phyloP scores from a whole-genome alignment of 1,139 yeast genomes.

The Meyerozyma carpophila region DNA sequence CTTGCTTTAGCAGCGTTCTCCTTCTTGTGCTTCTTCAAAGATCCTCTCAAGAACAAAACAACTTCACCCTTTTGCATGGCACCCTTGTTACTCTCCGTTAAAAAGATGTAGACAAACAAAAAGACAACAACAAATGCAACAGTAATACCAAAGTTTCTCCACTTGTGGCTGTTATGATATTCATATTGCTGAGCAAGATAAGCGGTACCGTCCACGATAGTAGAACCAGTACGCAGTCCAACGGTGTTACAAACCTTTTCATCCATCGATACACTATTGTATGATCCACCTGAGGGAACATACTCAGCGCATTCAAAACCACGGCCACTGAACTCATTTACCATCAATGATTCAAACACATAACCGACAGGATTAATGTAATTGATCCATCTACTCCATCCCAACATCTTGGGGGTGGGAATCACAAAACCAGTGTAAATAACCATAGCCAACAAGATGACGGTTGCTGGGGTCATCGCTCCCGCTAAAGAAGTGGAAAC shows the following conservation, averaged over 20 bases:
- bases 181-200: conserved; percentile 44
- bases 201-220: conserved; percentile 50
- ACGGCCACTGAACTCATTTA: conserved; percentile 43
- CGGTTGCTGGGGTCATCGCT: conserved; percentile 71
- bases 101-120: conserved; percentile 47
- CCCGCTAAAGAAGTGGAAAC: conserved; percentile 53
- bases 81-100: conserved; percentile 66
- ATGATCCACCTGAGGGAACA: conserved; percentile 50
- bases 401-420: conserved; percentile 62
- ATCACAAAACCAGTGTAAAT: conserved; percentile 74
- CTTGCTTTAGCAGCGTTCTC: conserved; percentile 1
- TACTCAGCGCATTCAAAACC: conserved; percentile 36
- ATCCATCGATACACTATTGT: conserved; percentile 29
- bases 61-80: conserved; percentile 82
- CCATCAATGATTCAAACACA: conserved; percentile 63
- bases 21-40: conserved; percentile 22
- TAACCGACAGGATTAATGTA: conserved; percentile 69
- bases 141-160: conserved; percentile 82
- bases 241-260: conserved; percentile 56
- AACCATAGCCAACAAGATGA: conserved; percentile 55
- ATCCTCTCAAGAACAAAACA: conserved; percentile 50
- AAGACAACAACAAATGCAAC: conserved; percentile 53
- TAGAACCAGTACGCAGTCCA: conserved; percentile 57
- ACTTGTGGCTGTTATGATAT: conserved; percentile 56
- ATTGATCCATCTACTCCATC: conserved; percentile 80